These are phyloP conservation scores for Pestalotiopsis sp. DNA, from an alignment of 2,329 filamentous ascomycete species.

Conservation along the genomic window DNA sequence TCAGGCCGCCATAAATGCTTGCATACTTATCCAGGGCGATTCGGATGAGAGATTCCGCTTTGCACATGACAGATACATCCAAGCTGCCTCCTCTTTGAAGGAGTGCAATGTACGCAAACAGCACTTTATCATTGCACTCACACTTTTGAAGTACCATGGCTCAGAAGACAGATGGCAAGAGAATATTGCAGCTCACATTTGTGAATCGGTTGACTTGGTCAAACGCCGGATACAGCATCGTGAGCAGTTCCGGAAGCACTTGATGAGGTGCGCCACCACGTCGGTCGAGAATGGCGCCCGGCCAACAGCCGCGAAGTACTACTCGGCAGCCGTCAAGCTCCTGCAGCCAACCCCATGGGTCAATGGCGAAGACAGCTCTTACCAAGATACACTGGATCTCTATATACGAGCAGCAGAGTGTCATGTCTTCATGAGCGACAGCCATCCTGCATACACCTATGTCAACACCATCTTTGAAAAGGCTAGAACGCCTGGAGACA, in stretches of 20 bases:
- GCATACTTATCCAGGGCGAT: constrained; percentile 79
- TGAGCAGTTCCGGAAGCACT: constrained; percentile 70
- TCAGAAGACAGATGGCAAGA: constrained; percentile 68
- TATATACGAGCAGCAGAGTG: constrained; percentile 82
- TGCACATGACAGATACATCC: constrained; percentile 83
- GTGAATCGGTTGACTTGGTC: constrained; percentile 76
- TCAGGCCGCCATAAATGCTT: constrained; percentile 80
- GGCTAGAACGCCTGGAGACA: constrained; percentile 75
- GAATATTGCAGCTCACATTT: constrained; percentile 79
- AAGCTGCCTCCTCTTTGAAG: constrained; percentile 71
- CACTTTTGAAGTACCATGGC: constrained; percentile 72
- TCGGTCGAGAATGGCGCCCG: constrained; percentile 83
- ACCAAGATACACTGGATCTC: constrained; percentile 82
- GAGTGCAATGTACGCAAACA: constrained; percentile 75
- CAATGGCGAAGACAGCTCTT: constrained; percentile 72
- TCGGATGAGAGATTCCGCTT: constrained; percentile 88
- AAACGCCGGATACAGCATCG: constrained; percentile 64
- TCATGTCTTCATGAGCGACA: constrained; percentile 77
- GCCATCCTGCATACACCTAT: constrained; percentile 68
- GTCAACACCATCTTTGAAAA: constrained; percentile 71
- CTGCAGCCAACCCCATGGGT: constrained; percentile 81
- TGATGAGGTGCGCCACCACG: constrained; percentile 78
- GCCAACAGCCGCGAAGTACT: constrained; percentile 82
- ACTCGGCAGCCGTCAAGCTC: constrained; percentile 74
- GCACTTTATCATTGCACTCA: constrained; percentile 88